Conservation (phyloP, 2,329 filamentous ascomycete genomes). For the Alternaria ethzedia region DNA sequence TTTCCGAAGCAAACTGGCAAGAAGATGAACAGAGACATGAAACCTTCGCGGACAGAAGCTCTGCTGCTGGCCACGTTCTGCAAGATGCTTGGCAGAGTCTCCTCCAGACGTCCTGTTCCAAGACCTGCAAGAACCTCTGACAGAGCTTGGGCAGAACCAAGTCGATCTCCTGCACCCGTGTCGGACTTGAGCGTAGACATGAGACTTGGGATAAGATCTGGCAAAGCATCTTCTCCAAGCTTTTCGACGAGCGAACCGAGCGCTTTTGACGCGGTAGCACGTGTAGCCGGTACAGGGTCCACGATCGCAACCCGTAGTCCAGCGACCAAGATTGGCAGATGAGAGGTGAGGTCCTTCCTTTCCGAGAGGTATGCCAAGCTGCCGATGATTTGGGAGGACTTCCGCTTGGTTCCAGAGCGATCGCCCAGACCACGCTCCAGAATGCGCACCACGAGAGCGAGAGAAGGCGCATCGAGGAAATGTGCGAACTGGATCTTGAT, state of each 20-base stretch:
- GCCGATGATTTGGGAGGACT: slow-evolving; percentile 96
- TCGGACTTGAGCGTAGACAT: slow-evolving; percentile 99
- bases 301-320: slow-evolving; percentile 89
- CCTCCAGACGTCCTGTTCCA: slow-evolving; percentile 89
- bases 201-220: slow-evolving; percentile 94
- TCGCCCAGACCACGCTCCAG: slow-evolving; percentile 90
- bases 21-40: slow-evolving; percentile 99
- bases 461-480: slow-evolving; percentile 95
- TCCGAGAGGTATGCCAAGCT: slow-evolving; percentile 97
- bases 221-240: slow-evolving; percentile 92
- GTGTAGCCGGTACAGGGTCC: slow-evolving; percentile 93
- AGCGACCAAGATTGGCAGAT: slow-evolving; percentile 89
- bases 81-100: slow-evolving; percentile 92
- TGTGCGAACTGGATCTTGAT: slow-evolving; percentile 99
- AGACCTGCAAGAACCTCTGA: slow-evolving; percentile 95
- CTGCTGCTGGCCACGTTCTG: slow-evolving; percentile 95
- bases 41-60: slow-evolving; percentile 89
- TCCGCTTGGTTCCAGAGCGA: slow-evolving; percentile 92
- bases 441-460: slow-evolving; percentile 93
- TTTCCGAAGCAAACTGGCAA: slow-evolving; percentile 98
- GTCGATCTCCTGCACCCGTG: slow-evolving; percentile 91
- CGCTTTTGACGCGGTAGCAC: slow-evolving; percentile 94
- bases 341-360: slow-evolving; percentile 88
- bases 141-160: slow-evolving; percentile 95
- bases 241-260: slow-evolving; percentile 98